These are phyloP conservation scores for Thalia dealbata DNA, from an alignment of 176 grass and related monocot species.

Conservation along the genomic window DNA sequence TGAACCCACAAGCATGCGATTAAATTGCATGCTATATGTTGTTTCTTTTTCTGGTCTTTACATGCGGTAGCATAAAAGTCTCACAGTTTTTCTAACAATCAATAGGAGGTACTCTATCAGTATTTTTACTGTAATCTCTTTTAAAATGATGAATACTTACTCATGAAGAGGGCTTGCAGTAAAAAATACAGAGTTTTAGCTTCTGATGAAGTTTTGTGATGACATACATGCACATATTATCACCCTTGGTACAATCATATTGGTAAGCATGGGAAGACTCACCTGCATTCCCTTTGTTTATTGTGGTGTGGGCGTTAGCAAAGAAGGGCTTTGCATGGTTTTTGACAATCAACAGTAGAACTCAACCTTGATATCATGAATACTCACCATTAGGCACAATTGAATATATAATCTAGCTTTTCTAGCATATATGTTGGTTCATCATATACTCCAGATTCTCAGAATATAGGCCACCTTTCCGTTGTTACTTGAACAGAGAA, in stretches of 20 bases:
- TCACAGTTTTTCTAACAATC: not conserved
- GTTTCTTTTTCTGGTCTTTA: not conserved
- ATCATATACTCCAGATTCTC: not conserved
- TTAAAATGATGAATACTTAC: not conserved
- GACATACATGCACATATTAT: not conserved
- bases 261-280: not conserved
- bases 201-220: not conserved
- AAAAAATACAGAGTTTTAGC: not conserved
- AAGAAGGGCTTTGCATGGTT: not conserved
- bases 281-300: not conserved
- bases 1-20: conserved; percentile 12
- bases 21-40: not conserved
- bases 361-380: not conserved
- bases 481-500: not conserved
- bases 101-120: not conserved
- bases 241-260: not conserved
- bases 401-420: not conserved
- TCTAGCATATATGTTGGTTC: not conserved
- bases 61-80: not conserved
- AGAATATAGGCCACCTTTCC: not conserved
- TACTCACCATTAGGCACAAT: not conserved
- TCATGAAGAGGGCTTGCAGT: not conserved
- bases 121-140: not conserved
- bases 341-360: not conserved
- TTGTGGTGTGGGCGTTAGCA: not conserved